Conservation (phyloP, 257 asterid species). For the Hygrophila difformis region DNA sequence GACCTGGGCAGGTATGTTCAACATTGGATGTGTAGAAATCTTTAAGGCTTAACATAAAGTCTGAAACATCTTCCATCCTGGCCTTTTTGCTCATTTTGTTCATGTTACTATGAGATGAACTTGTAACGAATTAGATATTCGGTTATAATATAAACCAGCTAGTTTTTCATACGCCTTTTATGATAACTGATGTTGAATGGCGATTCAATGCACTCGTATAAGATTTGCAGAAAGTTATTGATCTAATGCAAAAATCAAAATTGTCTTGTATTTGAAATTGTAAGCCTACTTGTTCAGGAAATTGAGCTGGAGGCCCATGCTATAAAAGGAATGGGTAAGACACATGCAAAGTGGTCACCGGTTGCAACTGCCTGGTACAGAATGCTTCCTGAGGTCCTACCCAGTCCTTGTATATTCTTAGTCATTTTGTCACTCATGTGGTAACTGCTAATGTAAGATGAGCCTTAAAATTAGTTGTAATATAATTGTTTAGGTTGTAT, state of each 20-base stretch:
- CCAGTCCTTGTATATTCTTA: too few relatives aligned
- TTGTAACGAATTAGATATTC: too few relatives aligned
- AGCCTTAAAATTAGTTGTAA: background rate
- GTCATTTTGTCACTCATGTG: background rate
- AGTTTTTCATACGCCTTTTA: too few relatives aligned
- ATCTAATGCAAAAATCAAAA: too few relatives aligned
- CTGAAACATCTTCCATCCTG: background rate
- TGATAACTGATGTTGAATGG: too few relatives aligned
- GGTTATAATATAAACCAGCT: too few relatives aligned
- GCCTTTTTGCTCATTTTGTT: too few relatives aligned
- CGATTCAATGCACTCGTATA: too few relatives aligned
- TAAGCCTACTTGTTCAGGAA: slow-evolving; percentile 43
- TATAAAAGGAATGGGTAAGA: slow-evolving; percentile 89
- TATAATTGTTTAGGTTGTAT: slow-evolving; percentile 34
- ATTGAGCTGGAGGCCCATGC: slow-evolving; percentile 98
- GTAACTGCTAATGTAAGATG: too few relatives aligned
- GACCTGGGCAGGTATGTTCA: slow-evolving; percentile 75
- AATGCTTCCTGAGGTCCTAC: slow-evolving; percentile 99
- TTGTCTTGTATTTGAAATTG: slow-evolving; percentile 5
- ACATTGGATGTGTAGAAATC: slow-evolving; percentile 1
- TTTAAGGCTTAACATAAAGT: too few relatives aligned
- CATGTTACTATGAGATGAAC: too few relatives aligned
- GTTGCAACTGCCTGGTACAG: slow-evolving; percentile 99
- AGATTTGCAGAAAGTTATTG: too few relatives aligned
- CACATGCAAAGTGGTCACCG: slow-evolving; percentile 99